Percentiles rank a stretch among this genome's conserved stretches.
Conservation (phyloP, 2,329 filamentous ascomycete species). For the Cadophora sp. region DNA sequence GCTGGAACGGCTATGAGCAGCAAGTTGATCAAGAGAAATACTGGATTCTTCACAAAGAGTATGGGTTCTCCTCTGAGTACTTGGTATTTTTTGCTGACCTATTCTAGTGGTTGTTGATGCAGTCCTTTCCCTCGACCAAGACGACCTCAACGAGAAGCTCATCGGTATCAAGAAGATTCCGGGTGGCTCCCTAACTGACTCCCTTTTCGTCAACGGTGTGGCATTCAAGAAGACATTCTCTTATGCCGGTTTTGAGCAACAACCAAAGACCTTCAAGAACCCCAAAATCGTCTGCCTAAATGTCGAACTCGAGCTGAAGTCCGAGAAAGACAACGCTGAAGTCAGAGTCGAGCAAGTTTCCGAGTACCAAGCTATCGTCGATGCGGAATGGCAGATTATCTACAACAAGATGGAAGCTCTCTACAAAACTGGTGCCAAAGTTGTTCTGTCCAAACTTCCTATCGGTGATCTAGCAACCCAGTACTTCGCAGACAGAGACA, state of each 20-base stretch:
- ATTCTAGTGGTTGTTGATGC: constrained; percentile 92
- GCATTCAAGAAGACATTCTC: constrained; percentile 99
- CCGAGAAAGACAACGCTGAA: constrained; percentile 98
- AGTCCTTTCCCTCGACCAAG: constrained; percentile 92
- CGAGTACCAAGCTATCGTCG: constrained; percentile 98
- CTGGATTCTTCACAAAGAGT: constrained; percentile 98
- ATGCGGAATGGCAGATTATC: constrained; percentile 99
- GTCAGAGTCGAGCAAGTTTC: constrained; percentile 97
- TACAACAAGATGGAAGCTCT: constrained; percentile 98
- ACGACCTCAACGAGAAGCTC: constrained; percentile 95
- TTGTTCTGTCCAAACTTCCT: constrained; percentile 94
- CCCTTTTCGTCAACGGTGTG: constrained; percentile 95
- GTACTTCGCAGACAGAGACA: constrained; percentile 95
- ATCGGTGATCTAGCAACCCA: constrained; percentile 98
- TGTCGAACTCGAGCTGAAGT: constrained; percentile 97
- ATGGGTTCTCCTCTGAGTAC: constrained; percentile 43
- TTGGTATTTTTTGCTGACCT: constrained; percentile 42
- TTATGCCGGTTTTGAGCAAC: constrained; percentile 98
- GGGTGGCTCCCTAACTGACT: constrained; percentile 94
- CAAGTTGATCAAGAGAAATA: constrained; percentile 98
- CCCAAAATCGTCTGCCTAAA: constrained; percentile 98
- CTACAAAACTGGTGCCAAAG: constrained; percentile 93
- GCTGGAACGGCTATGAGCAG: constrained; percentile 98
- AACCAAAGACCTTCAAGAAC: constrained; percentile 92
- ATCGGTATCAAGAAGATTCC: constrained; percentile 99